Percentiles rank a stretch among this genome's conserved stretches.
These are phyloP conservation scores for Climacium dendroides DNA, from an alignment of 225 moss, liverwort and hornwort genomes.

Conservation along the genomic window DNA sequence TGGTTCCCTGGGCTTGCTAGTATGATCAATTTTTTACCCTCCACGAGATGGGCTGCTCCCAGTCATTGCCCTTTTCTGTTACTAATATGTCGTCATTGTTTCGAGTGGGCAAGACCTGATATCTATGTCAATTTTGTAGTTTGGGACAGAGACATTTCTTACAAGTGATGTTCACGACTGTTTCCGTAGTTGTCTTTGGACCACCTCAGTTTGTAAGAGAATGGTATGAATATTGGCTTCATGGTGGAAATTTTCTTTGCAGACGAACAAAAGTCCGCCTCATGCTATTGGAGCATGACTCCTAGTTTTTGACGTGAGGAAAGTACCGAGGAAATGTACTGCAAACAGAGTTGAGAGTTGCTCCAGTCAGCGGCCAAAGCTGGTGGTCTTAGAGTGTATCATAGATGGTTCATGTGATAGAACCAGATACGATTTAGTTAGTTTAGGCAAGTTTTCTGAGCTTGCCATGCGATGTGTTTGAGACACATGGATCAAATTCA, in stretches of 20 bases:
- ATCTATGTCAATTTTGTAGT: neutral
- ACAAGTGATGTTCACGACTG: neutral
- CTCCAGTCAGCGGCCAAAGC: neutral
- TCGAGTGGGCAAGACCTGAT: neutral
- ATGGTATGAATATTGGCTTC: neutral
- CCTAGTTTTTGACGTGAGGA: neutral
- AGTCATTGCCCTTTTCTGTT: neutral
- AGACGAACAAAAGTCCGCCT: neutral
- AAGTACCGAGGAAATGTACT: neutral
- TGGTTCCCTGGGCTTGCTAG: neutral
- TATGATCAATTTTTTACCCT: neutral
- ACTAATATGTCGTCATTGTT: neutral
- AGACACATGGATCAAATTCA: neutral
- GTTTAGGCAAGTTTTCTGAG: neutral
- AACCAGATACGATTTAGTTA: neutral
- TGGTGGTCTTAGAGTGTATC: constrained; percentile 20
- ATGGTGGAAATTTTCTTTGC: neutral
- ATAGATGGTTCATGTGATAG: constrained; percentile 1
- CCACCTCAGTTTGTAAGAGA: neutral
- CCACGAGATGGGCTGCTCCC: neutral
- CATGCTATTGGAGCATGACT: neutral
- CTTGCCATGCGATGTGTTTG: neutral
- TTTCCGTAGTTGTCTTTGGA: neutral
- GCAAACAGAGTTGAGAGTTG: neutral
- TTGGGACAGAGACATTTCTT: neutral